These are phyloP conservation scores for Saposhnikovia divaricata DNA, from an alignment of 129 eudicot genomes.

Conservation along the genomic window DNA sequence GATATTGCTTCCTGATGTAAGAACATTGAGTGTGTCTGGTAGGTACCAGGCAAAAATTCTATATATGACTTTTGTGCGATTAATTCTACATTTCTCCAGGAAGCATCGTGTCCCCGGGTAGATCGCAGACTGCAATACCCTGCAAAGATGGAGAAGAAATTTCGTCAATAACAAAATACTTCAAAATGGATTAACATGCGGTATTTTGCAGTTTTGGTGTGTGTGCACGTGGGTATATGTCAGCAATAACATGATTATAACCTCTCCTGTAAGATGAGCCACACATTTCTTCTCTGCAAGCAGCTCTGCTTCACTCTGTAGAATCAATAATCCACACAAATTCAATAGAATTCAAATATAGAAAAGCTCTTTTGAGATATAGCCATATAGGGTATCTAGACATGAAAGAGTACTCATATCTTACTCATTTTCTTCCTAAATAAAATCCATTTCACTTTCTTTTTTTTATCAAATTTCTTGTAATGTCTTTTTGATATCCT, in stretches of 20 bases:
- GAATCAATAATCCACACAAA: background rate
- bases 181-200: background rate
- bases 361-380: background rate
- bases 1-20: background rate
- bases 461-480: background rate
- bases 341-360: background rate
- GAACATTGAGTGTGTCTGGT: background rate
- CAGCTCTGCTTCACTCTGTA: conserved; percentile 81
- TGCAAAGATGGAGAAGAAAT: conserved; percentile 13
- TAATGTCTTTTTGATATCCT: background rate
- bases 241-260: conserved; percentile 18
- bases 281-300: conserved; percentile 90
- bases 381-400: background rate
- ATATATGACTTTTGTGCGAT: conserved; percentile 2
- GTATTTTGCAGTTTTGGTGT: background rate
- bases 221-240: background rate
- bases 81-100: conserved; percentile 77
- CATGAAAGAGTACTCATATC: background rate
- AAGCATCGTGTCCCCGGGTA: conserved; percentile 94
- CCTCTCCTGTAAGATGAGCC: conserved; percentile 98
- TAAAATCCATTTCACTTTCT: background rate
- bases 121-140: conserved; percentile 94
- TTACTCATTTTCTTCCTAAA: background rate
- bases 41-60: background rate
- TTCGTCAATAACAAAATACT: background rate